phyloP scores from a whole-genome alignment of 805 yeast genomes.

The Metschnikowia noctiluminum region DNA sequence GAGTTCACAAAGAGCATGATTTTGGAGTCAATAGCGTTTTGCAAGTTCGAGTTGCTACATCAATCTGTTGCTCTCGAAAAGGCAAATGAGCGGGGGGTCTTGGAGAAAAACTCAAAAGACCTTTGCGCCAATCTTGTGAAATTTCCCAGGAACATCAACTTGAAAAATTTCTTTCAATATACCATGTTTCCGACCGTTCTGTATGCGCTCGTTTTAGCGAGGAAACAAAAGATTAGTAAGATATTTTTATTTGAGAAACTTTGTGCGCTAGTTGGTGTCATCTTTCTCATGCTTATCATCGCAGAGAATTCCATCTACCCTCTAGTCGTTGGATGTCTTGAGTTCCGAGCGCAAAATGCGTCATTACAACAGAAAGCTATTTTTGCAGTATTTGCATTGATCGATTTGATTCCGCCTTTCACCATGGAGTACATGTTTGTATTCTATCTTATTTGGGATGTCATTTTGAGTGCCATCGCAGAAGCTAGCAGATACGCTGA shows the following conservation, averaged over 20 bases:
- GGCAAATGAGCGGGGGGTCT: constrained; percentile 13
- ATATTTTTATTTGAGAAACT: constrained; percentile 63
- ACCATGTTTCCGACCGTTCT: constrained; percentile 89
- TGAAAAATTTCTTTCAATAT: constrained; percentile 66
- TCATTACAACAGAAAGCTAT: constrained; percentile 3
- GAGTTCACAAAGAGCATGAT: constrained; percentile 9
- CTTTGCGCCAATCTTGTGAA: constrained; percentile 17
- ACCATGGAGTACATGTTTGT: constrained; percentile 68
- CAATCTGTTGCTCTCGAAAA: constrained; percentile 40
- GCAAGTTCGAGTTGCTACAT: constrained; percentile 64
- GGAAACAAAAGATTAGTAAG: constrained; percentile 69
- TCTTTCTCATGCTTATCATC: constrained; percentile 73
- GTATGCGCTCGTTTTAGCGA: constrained; percentile 78
- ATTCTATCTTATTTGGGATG: constrained; percentile 94
- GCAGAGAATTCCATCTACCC: constrained; percentile 80
- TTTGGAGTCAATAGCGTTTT: constrained; percentile 57
- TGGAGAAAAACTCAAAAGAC: constrained; percentile 11
- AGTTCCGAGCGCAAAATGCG: constrained; percentile 35
- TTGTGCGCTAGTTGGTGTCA: constrained; percentile 82
- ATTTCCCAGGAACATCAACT: constrained; percentile 74
- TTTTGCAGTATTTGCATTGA: constrained; percentile 33
- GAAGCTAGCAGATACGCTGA: constrained; percentile 86
- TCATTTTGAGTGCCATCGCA: constrained; percentile 84
- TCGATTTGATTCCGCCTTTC: constrained; percentile 81
- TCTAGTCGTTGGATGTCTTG: constrained; percentile 55